Conservation (phyloP, 2,329 filamentous ascomycete species). For the Arthrobotrys musiformis region DNA sequence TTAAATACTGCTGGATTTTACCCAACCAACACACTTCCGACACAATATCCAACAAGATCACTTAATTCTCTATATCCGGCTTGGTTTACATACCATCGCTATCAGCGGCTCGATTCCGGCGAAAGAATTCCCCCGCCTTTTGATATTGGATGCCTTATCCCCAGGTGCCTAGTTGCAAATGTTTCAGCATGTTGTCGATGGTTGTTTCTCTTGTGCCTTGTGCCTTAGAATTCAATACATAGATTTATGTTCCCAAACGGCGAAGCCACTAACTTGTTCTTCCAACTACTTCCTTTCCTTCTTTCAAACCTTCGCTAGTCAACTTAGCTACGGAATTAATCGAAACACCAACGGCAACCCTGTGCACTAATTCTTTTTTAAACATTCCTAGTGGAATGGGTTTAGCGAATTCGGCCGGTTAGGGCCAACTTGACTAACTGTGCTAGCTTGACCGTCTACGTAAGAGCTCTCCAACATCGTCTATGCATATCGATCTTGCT, state of each 20-base stretch:
- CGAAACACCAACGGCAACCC: not conserved
- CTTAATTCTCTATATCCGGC: not conserved
- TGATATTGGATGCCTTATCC: not conserved
- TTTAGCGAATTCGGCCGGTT: slow-evolving; percentile 10
- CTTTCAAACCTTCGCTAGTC: not conserved
- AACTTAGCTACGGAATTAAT: not conserved
- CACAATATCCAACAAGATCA: slow-evolving; percentile 26
- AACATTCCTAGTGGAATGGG: slow-evolving; percentile 12
- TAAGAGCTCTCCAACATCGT: slow-evolving; percentile 2
- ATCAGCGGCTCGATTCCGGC: not conserved
- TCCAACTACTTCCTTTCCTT: too few relatives aligned
- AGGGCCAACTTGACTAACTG: not conserved
- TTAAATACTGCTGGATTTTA: too few relatives aligned
- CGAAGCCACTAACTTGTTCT: too few relatives aligned
- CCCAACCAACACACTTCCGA: slow-evolving; percentile 18
- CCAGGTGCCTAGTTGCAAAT: slow-evolving; percentile 1
- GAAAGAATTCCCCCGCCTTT: not conserved
- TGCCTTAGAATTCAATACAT: not conserved
- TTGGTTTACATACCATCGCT: not conserved
- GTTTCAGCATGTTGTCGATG: not conserved
- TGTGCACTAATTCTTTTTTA: not conserved
- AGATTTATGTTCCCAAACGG: not conserved
- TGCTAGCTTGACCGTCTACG: not conserved
- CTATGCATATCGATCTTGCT: not conserved
- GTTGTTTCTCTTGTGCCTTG: slow-evolving; percentile 7